Base-by-base conservation (phyloP, 345 rosid species). In the Salix suchowensis region DNA sequence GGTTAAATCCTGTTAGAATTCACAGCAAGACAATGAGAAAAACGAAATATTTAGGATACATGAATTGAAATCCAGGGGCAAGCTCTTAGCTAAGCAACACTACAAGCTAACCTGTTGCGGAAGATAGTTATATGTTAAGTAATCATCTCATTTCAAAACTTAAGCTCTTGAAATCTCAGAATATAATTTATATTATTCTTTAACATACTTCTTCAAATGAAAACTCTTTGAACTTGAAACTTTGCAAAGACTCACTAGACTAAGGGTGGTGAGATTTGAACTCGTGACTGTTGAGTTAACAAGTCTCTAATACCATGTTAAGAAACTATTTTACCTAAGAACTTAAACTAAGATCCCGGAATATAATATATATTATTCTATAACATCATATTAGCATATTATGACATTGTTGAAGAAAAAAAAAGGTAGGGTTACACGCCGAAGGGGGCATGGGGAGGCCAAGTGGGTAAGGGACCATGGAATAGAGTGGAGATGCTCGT, bases 181-280 rank as follows among this genome's bases (percentile, higher is more conserved):
- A 32, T 32, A 32, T 4, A 4, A 32, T 32, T 32, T 32, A 4
- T 32, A 32, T 32, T 32, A 32, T 4, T 32, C 0, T 32, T 32
- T 32, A 4, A 32, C 5, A 32, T 4, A 0, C 0, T 0, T 1
- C 0, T 32, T 4, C 0, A 0, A 32, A 0, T 32, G 34, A 32
- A 32, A 32, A 0, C 34, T 32, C 1, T 32, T 4, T 32, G 34
- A 0, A 0, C 0, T 4, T 32, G 34, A 32, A 0, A 32, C 34
- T 32, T 32, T 32, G 34, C 34, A 32, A 0, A 32, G 34, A 32
- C 5, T 3, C 34, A 4, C 34, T 32, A 32, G 5, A 32, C 4
- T 4, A 5, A 4, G 5, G 0, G 0, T 4, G 0, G 1, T 32
- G 0, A 32, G 0, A 32, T 4, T 32, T 32, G 34, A 32, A 32